phyloP scores from a whole-genome alignment of 2,329 filamentous ascomycete genomes.

The Pezicula radicicola region DNA sequence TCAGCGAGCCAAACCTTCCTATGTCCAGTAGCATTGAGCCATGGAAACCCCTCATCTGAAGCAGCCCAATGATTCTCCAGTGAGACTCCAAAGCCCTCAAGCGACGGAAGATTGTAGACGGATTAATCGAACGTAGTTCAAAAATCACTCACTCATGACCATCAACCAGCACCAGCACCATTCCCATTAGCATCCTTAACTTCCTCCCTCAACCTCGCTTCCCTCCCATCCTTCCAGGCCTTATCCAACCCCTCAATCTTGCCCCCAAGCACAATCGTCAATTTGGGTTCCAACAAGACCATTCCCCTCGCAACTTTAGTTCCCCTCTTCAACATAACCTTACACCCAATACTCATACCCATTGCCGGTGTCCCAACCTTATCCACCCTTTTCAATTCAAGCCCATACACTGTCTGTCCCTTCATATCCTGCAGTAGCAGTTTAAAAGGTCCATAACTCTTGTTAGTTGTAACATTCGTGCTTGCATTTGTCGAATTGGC shows the following conservation, averaged over 20 bases:
- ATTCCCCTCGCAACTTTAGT: conserved; percentile 71
- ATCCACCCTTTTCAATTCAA: conserved; percentile 68
- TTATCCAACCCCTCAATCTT: conserved; percentile 81
- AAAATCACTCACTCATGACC: background rate
- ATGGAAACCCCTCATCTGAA: no score
- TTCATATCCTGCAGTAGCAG: conserved; percentile 77
- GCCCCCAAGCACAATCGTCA: conserved; percentile 75
- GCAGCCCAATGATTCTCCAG: no score
- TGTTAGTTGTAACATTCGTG: background rate
- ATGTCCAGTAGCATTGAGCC: no score
- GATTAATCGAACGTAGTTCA: no score
- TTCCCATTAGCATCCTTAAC: conserved; percentile 33
- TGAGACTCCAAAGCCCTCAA: no score
- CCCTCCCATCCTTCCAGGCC: conserved; percentile 69
- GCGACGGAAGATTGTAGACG: no score
- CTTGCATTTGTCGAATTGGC: conserved; percentile 31
- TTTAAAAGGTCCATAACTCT: conserved; percentile 60
- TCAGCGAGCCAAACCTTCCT: no score
- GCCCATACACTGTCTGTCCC: conserved; percentile 65
- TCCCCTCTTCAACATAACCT: conserved; percentile 69
- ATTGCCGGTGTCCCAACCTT: conserved; percentile 55
- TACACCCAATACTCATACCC: conserved; percentile 71
- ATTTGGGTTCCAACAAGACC: conserved; percentile 70
- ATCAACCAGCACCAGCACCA: background rate
- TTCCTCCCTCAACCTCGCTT: conserved; percentile 63